Base-by-base conservation (phyloP, 2,329 filamentous ascomycete species). In the Xylaria sp. region DNA sequence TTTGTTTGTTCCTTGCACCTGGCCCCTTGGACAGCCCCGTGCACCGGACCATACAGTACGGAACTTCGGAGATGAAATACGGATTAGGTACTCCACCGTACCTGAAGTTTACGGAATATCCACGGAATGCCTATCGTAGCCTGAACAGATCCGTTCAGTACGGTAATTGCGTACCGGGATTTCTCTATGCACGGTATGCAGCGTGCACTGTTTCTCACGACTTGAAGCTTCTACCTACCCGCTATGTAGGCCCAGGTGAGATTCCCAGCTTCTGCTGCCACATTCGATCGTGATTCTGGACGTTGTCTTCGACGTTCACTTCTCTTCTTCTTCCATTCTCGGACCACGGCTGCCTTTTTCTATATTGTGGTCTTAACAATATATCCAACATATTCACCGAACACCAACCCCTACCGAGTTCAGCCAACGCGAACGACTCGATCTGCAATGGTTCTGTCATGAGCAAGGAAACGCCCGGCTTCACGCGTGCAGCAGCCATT, bases 401-500 rank as follows among this genome's bases (percentile, higher is more conserved):
- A n/a, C 11, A 8, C 37, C 19, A 18, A 39, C n/a, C n/a, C 10
- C n/a, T 42, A 16, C 34, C 5, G 11, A 37, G 42, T 39, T 7
- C 13, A 44, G n/a, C 23, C 23, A 4, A 23, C 19, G 10, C 9
- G 19, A 53, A 52, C 18, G 34, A 18, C 42, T 18, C 11, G 19
- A 34, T 52, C 50, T 48, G 23, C 52, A 46, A 57, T 57, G 56
- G 30, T 57, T 49, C 7, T 16, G 19, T 55, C 34, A 16, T 52
- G 42, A 54, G 8, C n/a, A 54, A n/a, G 49, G 23, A n/a, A 34
- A 34, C 18, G 7, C 16, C 34, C 49, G 49, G 18, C 13, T 34
- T 35, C 49, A 11, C 9, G 44, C 56, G 50, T 51, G 23, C 44
- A 57, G 47, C 37, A 42, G 8, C 37, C 37, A 10, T 42, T 30